phyloP scores from a whole-genome alignment of 2,329 filamentous ascomycete genomes.

The Blastomyces percursus region DNA sequence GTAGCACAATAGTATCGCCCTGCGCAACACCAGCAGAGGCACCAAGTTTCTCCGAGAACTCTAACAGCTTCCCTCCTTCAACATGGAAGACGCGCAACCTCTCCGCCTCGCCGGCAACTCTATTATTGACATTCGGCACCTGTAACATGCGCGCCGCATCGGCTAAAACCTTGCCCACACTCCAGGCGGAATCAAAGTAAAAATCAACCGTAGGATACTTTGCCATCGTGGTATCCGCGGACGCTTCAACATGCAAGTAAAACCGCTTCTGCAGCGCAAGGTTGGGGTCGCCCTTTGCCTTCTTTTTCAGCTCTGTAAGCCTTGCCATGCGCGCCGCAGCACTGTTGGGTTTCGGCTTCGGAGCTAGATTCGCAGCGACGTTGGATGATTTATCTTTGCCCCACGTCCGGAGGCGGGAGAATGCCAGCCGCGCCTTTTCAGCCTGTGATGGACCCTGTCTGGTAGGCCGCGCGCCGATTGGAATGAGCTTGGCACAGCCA shows the following conservation, averaged over 20 bases:
- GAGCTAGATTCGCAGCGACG: slow-evolving; percentile 51
- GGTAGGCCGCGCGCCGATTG: slow-evolving; percentile 43
- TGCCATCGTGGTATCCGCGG: slow-evolving; percentile 69
- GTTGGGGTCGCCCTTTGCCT: slow-evolving; percentile 81
- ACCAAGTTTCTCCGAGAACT: slow-evolving; percentile 80
- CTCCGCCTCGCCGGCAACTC: slow-evolving; percentile 45
- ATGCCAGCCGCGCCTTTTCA: slow-evolving; percentile 60
- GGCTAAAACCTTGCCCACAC: slow-evolving; percentile 56
- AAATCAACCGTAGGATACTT: slow-evolving; percentile 75
- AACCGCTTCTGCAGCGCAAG: slow-evolving; percentile 72
- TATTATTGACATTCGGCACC: slow-evolving; percentile 39
- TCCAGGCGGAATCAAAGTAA: slow-evolving; percentile 76
- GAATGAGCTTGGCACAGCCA: slow-evolving; percentile 65
- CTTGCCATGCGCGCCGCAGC: slow-evolving; percentile 56
- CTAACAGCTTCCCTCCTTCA: slow-evolving; percentile 73
- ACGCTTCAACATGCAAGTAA: slow-evolving; percentile 83
- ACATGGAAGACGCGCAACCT: slow-evolving; percentile 85
- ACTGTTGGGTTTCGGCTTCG: slow-evolving; percentile 52
- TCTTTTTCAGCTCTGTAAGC: slow-evolving; percentile 69
- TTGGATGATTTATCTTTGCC: slow-evolving; percentile 60
- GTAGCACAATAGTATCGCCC: slow-evolving; percentile 80
- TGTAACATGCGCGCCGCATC: slow-evolving; percentile 34
- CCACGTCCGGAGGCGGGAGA: slow-evolving; percentile 71
- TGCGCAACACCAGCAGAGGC: slow-evolving; percentile 49
- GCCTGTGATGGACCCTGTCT: slow-evolving; percentile 35